Evolutionary conservation across 371 early-diverging fungal species (phyloP).

Genomic region (Batkoa obscura): DNA sequence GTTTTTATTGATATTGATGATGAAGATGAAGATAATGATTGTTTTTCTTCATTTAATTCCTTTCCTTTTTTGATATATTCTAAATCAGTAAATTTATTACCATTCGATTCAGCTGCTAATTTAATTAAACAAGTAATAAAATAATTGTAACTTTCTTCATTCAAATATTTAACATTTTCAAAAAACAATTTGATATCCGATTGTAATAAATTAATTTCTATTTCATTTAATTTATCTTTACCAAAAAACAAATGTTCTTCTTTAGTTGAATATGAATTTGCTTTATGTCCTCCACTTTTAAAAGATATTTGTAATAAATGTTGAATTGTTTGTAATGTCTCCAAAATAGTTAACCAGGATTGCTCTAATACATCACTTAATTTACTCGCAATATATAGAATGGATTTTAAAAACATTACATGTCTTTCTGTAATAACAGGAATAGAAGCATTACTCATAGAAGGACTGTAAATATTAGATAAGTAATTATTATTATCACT

Average conservation of each 20-base stretch:
- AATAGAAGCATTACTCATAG: neutral
- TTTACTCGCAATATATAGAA: constrained; percentile 50
- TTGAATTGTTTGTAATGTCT: constrained; percentile 75
- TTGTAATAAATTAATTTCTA: constrained; percentile 20
- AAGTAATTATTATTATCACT: too few species aligned
- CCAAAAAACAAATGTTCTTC: too few species aligned
- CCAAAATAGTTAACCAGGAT: constrained; percentile 74
- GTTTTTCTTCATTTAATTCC: too few species aligned
- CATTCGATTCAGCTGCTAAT: constrained; percentile 35
- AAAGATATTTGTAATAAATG: constrained; percentile 19
- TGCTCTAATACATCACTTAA: constrained; percentile 53
- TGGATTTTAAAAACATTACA: constrained; percentile 48
- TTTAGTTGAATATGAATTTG: too few species aligned
- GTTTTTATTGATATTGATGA: neutral
- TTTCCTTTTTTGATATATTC: too few species aligned
- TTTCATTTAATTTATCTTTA: constrained; percentile 6
- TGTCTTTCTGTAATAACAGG: constrained; percentile 49
- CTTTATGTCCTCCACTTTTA: neutral
- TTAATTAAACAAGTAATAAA: constrained; percentile 51
- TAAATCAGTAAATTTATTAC: constrained; percentile 16
- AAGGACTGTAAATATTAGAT: too few species aligned
- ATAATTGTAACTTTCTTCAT: constrained; percentile 36
- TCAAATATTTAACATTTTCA: constrained; percentile 42
- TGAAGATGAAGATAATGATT: too few species aligned
- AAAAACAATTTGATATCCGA: constrained; percentile 43